These are phyloP conservation scores for Geoglossum glabrum DNA, from an alignment of 495 filamentous ascomycete genomes.

Conservation along the genomic window DNA sequence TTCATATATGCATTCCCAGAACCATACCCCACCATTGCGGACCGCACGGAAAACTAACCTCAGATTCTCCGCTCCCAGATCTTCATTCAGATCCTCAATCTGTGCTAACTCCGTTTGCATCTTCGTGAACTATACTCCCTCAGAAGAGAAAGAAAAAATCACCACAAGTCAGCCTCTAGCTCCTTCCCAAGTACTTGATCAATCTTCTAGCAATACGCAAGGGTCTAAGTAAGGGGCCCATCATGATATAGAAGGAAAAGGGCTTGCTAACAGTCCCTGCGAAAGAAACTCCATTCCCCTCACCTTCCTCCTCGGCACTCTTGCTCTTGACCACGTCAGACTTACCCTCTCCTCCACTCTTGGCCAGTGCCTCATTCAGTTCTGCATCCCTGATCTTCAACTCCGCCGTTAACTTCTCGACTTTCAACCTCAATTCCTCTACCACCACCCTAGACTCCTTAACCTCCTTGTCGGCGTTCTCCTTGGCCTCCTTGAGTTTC, in stretches of 20 bases:
- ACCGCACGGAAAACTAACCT: background rate
- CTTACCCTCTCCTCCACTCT: background rate
- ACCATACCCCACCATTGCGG: background rate
- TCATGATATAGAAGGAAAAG: background rate
- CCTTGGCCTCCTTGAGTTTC: background rate
- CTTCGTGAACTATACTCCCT: background rate
- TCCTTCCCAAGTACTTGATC: background rate
- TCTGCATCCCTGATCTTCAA: background rate
- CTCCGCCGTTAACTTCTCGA: background rate
- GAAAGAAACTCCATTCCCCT: slow-evolving; percentile 3
- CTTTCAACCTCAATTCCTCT: background rate
- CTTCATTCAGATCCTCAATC: background rate
- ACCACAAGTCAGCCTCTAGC: background rate
- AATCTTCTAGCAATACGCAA: background rate
- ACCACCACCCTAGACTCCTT: background rate
- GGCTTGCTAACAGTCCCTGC: slow-evolving; percentile 3
- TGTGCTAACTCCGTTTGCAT: background rate
- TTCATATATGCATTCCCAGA: background rate
- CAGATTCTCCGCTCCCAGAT: background rate
- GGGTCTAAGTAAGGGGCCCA: background rate
- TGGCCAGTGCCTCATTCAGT: background rate
- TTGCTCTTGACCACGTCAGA: background rate
- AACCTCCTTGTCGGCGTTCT: background rate
- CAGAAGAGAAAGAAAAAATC: background rate
- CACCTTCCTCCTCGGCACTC: background rate